These are phyloP conservation scores for Mucor saturninus DNA, from an alignment of 371 early-diverging fungal genomes.

Conservation along the genomic window DNA sequence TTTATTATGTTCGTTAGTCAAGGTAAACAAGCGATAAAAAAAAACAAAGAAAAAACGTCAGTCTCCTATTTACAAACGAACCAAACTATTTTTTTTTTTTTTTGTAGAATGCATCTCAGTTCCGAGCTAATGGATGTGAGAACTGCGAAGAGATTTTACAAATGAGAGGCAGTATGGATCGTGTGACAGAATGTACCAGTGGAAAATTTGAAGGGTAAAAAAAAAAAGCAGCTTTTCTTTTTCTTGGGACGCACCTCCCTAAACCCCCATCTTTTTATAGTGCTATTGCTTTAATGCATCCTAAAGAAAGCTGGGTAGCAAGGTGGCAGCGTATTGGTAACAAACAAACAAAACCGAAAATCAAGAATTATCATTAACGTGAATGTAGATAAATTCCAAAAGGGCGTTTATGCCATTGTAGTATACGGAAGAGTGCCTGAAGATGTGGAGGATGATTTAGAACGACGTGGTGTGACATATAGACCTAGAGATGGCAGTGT, in stretches of 20 bases:
- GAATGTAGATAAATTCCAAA: slow-evolving; percentile 71
- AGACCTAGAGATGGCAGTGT: slow-evolving; percentile 85
- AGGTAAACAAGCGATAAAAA: slow-evolving; percentile 51
- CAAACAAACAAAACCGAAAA: background rate
- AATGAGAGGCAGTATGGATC: slow-evolving; percentile 73
- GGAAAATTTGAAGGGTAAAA: slow-evolving; percentile 85
- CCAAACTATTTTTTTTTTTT: slow-evolving; percentile 9
- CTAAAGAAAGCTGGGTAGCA: slow-evolving; percentile 86
- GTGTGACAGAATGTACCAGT: slow-evolving; percentile 86
- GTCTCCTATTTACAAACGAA: slow-evolving; percentile 3
- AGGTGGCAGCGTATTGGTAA: slow-evolving; percentile 83
- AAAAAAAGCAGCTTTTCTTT: background rate
- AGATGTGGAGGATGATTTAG: slow-evolving; percentile 82
- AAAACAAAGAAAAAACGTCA: background rate
- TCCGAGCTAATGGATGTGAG: slow-evolving; percentile 85
- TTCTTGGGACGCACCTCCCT: background rate
- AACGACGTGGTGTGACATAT: slow-evolving; percentile 80
- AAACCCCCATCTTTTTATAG: slow-evolving; percentile 28
- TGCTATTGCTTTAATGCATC: slow-evolving; percentile 82
- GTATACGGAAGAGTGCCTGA: slow-evolving; percentile 91
- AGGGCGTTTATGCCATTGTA: slow-evolving; percentile 91
- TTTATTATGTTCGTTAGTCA: slow-evolving; percentile 90
- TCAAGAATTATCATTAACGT: background rate
- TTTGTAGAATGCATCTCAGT: slow-evolving; percentile 71
- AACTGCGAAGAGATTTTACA: slow-evolving; percentile 89